Base-by-base conservation (phyloP, 805 yeast genomes). In the Candida maris region DNA sequence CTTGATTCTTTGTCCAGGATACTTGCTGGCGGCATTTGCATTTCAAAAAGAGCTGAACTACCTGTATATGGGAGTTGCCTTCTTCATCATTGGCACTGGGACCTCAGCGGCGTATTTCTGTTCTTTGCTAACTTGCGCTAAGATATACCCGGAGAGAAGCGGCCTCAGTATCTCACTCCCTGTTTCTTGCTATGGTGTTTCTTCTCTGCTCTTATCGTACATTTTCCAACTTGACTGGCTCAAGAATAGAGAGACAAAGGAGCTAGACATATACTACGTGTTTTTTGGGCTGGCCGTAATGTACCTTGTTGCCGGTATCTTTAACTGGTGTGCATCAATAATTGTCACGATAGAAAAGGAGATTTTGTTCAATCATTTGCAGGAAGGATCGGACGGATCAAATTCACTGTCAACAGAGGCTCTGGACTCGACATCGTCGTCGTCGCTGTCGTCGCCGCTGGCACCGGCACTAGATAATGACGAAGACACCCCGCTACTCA, bases 151-250 rank as follows among this genome's bases (percentile, higher is more conserved):
- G 0, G 66, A 75, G 26, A 69, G 71, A 32, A 85, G 86, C 41
- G 82, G 95, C 2, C 60, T 91, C 37, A 84, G 95, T 21, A 86
- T 91, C 29, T 82, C 94, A 35, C 71, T 84, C 30, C 98, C 98
- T 0, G 89, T 91, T 2, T 76, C 95, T 1, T 82, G 82, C 44
- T 89, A 83, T 58, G 98, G 97, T 1, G 52, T 87, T 20, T 82
- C 95, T 4, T 75, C 95, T 2, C 65, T 93, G 37, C 59, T 89
- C 32, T 82, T 85, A 3, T 73, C 95, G 0, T 88, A 79, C 21
- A 55, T 54, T 75, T 30, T 59, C 75, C 54, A 73, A 69, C 41
- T 54, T 70, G 17, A 45, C 47, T 6, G 64, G 66, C 79, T 61
- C 34, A 51, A 44, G 16, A 23, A 42, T 4, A 45, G 43, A 42